A percentile compares a stretch with the other conserved stretches of the same genome.
phyloP scores from a whole-genome alignment of 306 rosid species.

The Oemleria cerasiformis region DNA sequence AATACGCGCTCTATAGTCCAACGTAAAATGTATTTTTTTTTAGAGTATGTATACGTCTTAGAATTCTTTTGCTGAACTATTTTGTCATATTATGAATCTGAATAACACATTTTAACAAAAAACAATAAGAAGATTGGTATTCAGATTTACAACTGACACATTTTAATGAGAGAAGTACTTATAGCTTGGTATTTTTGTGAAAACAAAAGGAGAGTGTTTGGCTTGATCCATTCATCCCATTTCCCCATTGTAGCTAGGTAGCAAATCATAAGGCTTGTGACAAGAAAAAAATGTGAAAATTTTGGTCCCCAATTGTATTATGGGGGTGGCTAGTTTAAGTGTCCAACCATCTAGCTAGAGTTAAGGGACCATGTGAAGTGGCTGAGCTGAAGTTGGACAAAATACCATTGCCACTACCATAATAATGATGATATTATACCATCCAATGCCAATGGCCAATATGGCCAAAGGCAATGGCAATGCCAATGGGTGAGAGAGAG shows the following conservation, averaged over 20 bases:
- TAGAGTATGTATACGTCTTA: too few relatives aligned
- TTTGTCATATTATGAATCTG: neutral
- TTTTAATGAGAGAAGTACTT: neutral
- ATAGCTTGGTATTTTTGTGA: neutral
- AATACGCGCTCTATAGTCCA: too few relatives aligned
- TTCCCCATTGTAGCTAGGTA: neutral
- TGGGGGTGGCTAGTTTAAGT: conserved; percentile 24
- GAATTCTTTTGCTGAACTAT: too few relatives aligned
- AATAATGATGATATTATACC: conserved; percentile 30
- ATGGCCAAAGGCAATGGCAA: conserved; percentile 1
- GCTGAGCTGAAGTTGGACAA: conserved; percentile 49
- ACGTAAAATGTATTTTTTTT: too few relatives aligned
- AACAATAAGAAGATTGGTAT: neutral
- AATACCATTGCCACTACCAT: conserved; percentile 38
- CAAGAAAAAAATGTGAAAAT: neutral
- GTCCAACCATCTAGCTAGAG: conserved; percentile 25
- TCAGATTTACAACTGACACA: neutral
- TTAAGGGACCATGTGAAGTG: conserved; percentile 43
- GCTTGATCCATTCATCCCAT: neutral
- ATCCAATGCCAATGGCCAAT: conserved; percentile 12
- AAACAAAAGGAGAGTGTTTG: neutral
- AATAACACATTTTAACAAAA: neutral
- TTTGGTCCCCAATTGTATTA: conserved; percentile 26
- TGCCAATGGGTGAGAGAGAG: conserved; percentile 20
- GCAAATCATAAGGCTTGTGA: neutral